These are phyloP conservation scores for Lentinula guzmanii DNA, from an alignment of 768 basidiomycete genomes.

Conservation along the genomic window DNA sequence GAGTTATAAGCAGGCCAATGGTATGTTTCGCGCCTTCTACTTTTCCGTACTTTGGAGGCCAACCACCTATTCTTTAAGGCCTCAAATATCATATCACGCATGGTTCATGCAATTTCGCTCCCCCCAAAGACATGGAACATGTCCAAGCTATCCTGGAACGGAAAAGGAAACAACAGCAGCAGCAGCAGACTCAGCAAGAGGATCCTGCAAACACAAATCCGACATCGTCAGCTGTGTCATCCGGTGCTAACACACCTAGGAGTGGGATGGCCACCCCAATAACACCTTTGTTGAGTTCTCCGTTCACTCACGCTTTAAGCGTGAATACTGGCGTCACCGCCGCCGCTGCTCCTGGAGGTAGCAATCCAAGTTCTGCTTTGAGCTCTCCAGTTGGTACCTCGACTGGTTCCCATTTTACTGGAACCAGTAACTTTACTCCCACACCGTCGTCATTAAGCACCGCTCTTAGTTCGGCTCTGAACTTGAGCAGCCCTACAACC, in stretches of 20 bases:
- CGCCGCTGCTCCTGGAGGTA: neutral
- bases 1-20: slow-evolving; percentile 92
- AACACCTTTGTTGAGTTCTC: neutral
- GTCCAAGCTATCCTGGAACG: slow-evolving; percentile 66
- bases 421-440: neutral
- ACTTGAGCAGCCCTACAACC: neutral
- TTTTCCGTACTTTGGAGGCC: neutral
- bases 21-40: slow-evolving; percentile 7
- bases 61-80: slow-evolving; percentile 30
- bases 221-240: neutral
- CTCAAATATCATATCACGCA: slow-evolving; percentile 94
- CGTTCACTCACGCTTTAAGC: neutral
- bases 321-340: neutral
- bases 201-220: neutral
- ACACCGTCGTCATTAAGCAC: slow-evolving; percentile 3
- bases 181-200: slow-evolving; percentile 9
- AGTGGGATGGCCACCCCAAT: slow-evolving; percentile 2
- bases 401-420: neutral
- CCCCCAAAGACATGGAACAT: slow-evolving; percentile 78
- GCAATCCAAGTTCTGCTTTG: neutral
- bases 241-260: slow-evolving; percentile 5
- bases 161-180: slow-evolving; percentile 36
- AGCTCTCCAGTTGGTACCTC: neutral
- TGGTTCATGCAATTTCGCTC: slow-evolving; percentile 90
- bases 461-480: neutral